Evolutionary conservation across 2,329 filamentous ascomycete genomes (phyloP).

Genomic region (Cercospora brassicicola): DNA sequence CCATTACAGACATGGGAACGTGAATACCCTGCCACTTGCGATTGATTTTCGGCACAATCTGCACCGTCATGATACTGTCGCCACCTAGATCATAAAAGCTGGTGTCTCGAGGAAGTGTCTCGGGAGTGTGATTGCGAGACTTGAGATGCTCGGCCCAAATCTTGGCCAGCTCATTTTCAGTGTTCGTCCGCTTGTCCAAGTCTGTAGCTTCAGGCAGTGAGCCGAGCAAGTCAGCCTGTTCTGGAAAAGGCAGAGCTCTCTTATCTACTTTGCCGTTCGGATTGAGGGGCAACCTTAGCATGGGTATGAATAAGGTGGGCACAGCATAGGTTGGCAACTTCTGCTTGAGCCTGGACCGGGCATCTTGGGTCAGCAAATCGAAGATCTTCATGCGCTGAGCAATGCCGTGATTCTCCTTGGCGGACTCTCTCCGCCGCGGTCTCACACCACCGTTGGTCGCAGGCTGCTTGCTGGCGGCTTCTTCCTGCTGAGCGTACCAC

Average conservation of each 20-base stretch:
- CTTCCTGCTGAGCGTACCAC: conserved; percentile 57
- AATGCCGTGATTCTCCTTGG: conserved; percentile 36
- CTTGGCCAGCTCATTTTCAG: conserved; percentile 66
- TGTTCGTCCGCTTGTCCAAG: conserved; percentile 54
- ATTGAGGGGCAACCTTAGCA: conserved; percentile 73
- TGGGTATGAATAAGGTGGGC: conserved; percentile 70
- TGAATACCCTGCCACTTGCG: conserved; percentile 63
- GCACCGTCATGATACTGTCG: conserved; percentile 77
- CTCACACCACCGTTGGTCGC: conserved; percentile 17
- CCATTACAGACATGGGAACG: conserved; percentile 70
- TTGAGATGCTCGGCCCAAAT: conserved; percentile 73
- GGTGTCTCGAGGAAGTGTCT: conserved; percentile 63
- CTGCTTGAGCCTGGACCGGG: conserved; percentile 67
- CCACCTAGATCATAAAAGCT: conserved; percentile 80
- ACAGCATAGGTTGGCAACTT: conserved; percentile 74
- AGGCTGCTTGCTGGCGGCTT: conserved; percentile 27
- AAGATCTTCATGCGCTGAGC: conserved; percentile 57
- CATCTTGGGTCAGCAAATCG: conserved; percentile 59
- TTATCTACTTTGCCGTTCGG: conserved; percentile 85
- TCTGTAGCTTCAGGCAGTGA: conserved; percentile 50
- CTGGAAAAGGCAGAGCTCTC: conserved; percentile 76
- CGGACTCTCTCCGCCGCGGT: conserved; percentile 31
- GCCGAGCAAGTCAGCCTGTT: conserved; percentile 65
- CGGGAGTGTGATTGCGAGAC: conserved; percentile 58
- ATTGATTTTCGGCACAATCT: conserved; percentile 71